Evolutionary conservation across 345 rosid species (phyloP).

Genomic region (Cardamine chenopodiifolia): DNA sequence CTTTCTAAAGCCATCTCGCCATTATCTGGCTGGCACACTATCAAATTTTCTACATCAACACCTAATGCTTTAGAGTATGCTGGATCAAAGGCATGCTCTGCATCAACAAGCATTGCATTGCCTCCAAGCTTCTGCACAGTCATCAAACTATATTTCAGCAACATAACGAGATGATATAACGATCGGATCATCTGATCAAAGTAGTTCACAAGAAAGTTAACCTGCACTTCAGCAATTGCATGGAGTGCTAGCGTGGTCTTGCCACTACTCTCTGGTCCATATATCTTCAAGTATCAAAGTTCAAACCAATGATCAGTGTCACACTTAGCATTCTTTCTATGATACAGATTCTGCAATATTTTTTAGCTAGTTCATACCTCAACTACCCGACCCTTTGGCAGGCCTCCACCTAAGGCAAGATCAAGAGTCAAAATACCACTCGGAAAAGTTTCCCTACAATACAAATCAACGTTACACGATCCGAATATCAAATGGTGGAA

Average conservation of each 20-base stretch:
- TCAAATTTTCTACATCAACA: constrained; percentile 87
- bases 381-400: constrained; percentile 91
- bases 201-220: constrained; percentile 32
- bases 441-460: constrained; percentile 84
- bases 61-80: constrained; percentile 92
- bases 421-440: constrained; percentile 92
- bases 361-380: constrained; percentile 58
- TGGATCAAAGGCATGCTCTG: constrained; percentile 99
- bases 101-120: constrained; percentile 98
- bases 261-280: constrained; percentile 96
- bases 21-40: constrained; percentile 91
- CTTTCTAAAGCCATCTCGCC: constrained; percentile 98
- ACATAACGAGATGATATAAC: constrained; percentile 16
- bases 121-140: constrained; percentile 84
- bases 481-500: not conserved
- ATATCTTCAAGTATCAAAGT: constrained; percentile 57
- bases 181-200: constrained; percentile 7
- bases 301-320: not conserved
- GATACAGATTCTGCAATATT: not conserved
- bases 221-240: constrained; percentile 99
- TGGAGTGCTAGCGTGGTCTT: constrained; percentile 97
- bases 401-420: constrained; percentile 96
- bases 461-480: constrained; percentile 17
- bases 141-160: constrained; percentile 25
- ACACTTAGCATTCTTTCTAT: not conserved